Evolutionary conservation across 768 basidiomycete species (phyloP).

Genomic region (Naganishia onofrii): DNA sequence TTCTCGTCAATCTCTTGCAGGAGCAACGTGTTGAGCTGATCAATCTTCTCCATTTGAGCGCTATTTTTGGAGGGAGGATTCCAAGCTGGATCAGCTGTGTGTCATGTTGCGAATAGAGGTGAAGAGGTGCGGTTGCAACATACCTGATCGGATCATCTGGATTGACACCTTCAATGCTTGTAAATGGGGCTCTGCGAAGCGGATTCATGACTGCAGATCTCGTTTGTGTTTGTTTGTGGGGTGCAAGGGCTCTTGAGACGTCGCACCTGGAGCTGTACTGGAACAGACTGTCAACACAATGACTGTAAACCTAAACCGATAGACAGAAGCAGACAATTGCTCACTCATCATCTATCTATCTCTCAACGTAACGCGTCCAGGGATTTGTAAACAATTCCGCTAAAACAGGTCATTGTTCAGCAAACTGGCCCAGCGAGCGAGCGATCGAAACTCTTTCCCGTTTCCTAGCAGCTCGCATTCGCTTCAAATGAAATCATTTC

Average conservation of each 20-base stretch:
- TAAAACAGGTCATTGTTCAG: neutral
- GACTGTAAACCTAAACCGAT: neutral
- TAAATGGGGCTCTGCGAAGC: constrained; percentile 47
- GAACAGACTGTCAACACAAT: neutral
- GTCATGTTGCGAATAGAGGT: neutral
- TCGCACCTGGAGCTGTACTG: neutral
- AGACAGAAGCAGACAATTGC: neutral
- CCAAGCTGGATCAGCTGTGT: constrained; percentile 51
- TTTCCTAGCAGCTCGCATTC: neutral
- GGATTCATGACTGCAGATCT: constrained; percentile 30
- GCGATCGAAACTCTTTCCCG: constrained; percentile 7
- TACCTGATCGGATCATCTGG: constrained; percentile 44
- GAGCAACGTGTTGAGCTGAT: constrained; percentile 88
- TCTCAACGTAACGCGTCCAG: neutral
- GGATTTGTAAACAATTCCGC: neutral
- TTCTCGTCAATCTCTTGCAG: constrained; percentile 93
- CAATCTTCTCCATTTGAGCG: constrained; percentile 87
- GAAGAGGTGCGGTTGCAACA: neutral
- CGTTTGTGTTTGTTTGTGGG: neutral
- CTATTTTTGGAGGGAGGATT: constrained; percentile 62
- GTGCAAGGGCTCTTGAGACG: neutral
- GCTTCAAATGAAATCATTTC: neutral
- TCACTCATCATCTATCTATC: constrained; percentile 21
- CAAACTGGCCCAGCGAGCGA: neutral
- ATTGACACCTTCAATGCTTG: constrained; percentile 44